phyloP scores from a whole-genome alignment of 192 early-diverging fungal genomes.

The Oehlia diaphana region DNA sequence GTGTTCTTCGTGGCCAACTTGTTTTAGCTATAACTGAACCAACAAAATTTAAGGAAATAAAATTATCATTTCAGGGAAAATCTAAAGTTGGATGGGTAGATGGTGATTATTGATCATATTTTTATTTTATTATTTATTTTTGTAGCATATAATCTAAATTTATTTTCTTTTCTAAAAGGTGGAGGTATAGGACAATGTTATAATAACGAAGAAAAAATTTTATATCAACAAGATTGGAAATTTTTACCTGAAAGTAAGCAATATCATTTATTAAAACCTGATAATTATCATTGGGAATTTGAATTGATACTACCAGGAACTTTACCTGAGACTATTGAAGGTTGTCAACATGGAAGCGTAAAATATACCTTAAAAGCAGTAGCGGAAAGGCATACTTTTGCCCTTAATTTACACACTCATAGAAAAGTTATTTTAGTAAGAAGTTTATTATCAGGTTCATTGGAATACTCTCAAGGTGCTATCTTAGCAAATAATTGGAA shows the following conservation, averaged over 20 bases:
- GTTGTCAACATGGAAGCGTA: slow-evolving; percentile 48
- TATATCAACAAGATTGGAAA: slow-evolving; percentile 52
- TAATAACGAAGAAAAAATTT: slow-evolving; percentile 33
- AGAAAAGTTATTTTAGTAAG: slow-evolving; percentile 48
- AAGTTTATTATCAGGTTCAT: slow-evolving; percentile 43
- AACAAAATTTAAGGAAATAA: slow-evolving; percentile 50
- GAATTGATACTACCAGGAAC: slow-evolving; percentile 56
- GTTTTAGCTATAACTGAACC: slow-evolving; percentile 47
- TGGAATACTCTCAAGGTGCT: slow-evolving; percentile 50
- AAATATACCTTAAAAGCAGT: slow-evolving; percentile 51
- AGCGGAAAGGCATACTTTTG: slow-evolving; percentile 55
- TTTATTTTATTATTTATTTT: neutral
- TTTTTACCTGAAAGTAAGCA: slow-evolving; percentile 47
- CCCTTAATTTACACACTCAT: slow-evolving; percentile 43
- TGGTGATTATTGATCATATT: slow-evolving; percentile 25
- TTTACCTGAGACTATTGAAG: slow-evolving; percentile 58
- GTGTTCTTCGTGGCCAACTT: slow-evolving; percentile 54
- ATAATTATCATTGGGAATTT: slow-evolving; percentile 48
- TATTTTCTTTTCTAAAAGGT: neutral
- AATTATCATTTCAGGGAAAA: slow-evolving; percentile 49
- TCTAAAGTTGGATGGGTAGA: slow-evolving; percentile 47
- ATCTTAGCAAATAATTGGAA: slow-evolving; percentile 54
- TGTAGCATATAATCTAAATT: neutral
- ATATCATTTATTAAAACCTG: slow-evolving; percentile 35
- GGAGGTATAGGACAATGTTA: slow-evolving; percentile 29